Evolutionary conservation across 257 asterid species (phyloP).

Genomic region (Coffea eugenioides): DNA sequence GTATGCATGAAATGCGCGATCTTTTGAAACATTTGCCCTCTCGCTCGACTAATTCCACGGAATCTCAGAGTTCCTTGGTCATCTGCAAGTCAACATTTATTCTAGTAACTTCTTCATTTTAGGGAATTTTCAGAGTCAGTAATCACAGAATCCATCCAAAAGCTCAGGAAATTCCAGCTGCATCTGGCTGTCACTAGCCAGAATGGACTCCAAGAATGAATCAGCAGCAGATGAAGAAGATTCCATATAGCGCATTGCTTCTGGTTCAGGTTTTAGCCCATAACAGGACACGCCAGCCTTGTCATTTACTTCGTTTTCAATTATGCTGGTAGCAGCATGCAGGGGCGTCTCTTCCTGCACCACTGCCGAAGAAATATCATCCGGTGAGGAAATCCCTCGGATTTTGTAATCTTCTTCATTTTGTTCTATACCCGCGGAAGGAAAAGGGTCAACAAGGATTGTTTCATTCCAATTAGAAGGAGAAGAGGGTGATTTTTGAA

Average conservation of each 20-base stretch:
- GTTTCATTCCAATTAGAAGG: slow-evolving; percentile 45
- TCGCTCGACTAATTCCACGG: background rate
- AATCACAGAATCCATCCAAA: slow-evolving; percentile 47
- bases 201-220: slow-evolving; percentile 70
- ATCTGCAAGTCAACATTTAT: background rate
- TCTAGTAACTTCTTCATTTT: background rate
- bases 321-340: background rate
- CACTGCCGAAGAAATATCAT: slow-evolving; percentile 14
- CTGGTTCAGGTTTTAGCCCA: slow-evolving; percentile 8
- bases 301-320: background rate
- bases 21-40: background rate
- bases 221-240: slow-evolving; percentile 35
- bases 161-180: slow-evolving; percentile 58
- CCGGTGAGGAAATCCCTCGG: slow-evolving; percentile 15
- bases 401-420: slow-evolving; percentile 24
- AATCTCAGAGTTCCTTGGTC: background rate
- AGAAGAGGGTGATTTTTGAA: slow-evolving; percentile 31
- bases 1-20: no score
- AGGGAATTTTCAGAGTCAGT: slow-evolving; percentile 21
- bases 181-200: slow-evolving; percentile 80
- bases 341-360: slow-evolving; percentile 15
- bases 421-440: slow-evolving; percentile 15
- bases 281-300: background rate
- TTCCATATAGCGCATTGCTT: slow-evolving; percentile 14
- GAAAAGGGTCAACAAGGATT: slow-evolving; percentile 28